Percentiles rank a stretch among this genome's conserved stretches.
Evolutionary conservation across 495 filamentous ascomycete species (phyloP).

Genomic region (Hypoxylon fragiforme): DNA sequence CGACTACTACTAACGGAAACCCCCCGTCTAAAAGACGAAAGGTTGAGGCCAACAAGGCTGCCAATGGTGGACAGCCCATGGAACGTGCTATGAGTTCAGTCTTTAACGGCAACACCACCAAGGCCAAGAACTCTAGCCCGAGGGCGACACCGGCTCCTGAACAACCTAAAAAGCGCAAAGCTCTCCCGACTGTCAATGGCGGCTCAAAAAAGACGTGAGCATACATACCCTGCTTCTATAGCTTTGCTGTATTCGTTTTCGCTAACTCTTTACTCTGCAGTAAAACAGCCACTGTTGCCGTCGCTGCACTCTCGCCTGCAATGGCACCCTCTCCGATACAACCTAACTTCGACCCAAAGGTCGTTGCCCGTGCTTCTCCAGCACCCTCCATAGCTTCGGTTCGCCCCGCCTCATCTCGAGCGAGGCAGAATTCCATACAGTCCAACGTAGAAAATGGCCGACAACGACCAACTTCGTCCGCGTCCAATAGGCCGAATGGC

Average conservation of each 20-base stretch:
- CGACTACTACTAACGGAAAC: constrained; percentile 45
- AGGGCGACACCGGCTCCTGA: constrained; percentile 67
- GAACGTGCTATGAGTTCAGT: constrained; percentile 72
- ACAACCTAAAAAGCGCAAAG: constrained; percentile 66
- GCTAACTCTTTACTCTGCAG: constrained; percentile 25
- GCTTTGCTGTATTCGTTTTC: neutral
- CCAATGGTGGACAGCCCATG: constrained; percentile 59
- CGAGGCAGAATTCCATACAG: constrained; percentile 67
- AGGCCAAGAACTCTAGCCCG: constrained; percentile 58
- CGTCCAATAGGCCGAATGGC: constrained; percentile 55
- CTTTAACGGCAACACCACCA: constrained; percentile 53
- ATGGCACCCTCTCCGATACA: constrained; percentile 73
- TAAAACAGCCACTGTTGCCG: constrained; percentile 28
- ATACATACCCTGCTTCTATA: neutral
- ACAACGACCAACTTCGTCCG: constrained; percentile 62
- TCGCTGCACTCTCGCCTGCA: constrained; percentile 62
- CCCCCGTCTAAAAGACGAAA: constrained; percentile 74
- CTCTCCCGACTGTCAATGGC: constrained; percentile 63
- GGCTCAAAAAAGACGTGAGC: constrained; percentile 72
- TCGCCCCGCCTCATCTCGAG: constrained; percentile 67
- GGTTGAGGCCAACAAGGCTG: constrained; percentile 64
- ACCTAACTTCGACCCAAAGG: constrained; percentile 58
- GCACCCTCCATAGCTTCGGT: constrained; percentile 41
- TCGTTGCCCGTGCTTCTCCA: constrained; percentile 45
- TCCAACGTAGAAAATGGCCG: constrained; percentile 55